Base-by-base conservation (phyloP, 2,329 filamentous ascomycete species). In the Pestalotiopsis sp. region DNA sequence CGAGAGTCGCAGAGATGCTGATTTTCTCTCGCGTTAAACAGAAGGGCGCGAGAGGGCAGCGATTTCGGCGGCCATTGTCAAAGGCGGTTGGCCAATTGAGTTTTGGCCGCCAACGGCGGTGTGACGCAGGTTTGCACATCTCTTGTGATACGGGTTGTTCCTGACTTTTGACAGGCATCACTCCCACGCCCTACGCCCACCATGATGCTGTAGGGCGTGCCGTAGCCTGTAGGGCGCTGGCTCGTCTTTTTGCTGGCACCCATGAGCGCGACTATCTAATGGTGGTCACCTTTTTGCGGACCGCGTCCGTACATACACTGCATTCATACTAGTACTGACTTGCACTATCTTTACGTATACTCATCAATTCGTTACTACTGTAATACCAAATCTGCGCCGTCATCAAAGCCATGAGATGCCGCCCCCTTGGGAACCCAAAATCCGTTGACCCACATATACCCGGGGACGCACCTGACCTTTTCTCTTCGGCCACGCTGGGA, bases 371-470 rank as follows among this genome's bases (percentile, higher is more conserved):
- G 31, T 9, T 36, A 36, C 31, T 36, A 36, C 31, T 36, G 31
- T 36, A 52, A 20, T 52, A 5, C 45, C 45, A 20, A 20, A 36
- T 36, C 31, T 36, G 31, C 31, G 31, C 31, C 31, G 31, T 36
- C 31, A 36, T 36, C 31, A 36, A 36, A 36, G 31, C 31, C 31
- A 36, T 36, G 31, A 36, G 13, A 59, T 14, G 27, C 59, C 59
- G 59, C n/a, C 31, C 31, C 25, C n/a, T 27, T 62, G 59, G 38
- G 27, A 62, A 62, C 59, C 39, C 49, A 55, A 36, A 65, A 36
- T 36, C 17, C n/a, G 25, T 27, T 27, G 63, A 65, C 63, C 63
- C 63, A 65, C 63, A 31, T 38, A 57, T 65, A 65, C 25, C 63
- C 63, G 63, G 63, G 31, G 25, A 57, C n/a, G 39, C n/a, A 57